Evolutionary conservation across 2,329 filamentous ascomycete genomes (phyloP).

Genomic region (Nemania diffusa): DNA sequence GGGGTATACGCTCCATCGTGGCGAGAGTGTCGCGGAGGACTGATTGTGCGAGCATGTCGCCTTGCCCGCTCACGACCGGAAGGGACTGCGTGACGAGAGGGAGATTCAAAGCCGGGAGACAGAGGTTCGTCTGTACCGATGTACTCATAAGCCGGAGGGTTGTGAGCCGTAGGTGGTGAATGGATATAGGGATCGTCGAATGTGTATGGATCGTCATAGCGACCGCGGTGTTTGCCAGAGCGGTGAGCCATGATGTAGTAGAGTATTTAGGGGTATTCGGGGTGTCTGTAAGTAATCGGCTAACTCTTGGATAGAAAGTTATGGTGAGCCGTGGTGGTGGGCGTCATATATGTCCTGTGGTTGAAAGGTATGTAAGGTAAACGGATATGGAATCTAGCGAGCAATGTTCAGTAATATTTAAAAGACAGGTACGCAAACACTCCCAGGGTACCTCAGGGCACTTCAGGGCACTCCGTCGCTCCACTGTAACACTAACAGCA

Average conservation of each 20-base stretch:
- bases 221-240: slow-evolving; percentile 41
- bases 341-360: slow-evolving; percentile 4
- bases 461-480: too few species aligned
- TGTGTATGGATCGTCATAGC: slow-evolving; percentile 46
- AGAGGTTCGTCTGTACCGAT: slow-evolving; percentile 46
- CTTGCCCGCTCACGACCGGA: slow-evolving; percentile 35
- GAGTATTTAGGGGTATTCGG: not conserved
- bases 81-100: slow-evolving; percentile 35
- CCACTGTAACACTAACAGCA: slow-evolving; percentile 14
- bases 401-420: slow-evolving; percentile 29
- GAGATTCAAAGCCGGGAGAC: slow-evolving; percentile 14
- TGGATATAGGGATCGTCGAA: slow-evolving; percentile 46
- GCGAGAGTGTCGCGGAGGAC: slow-evolving; percentile 42
- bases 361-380: not conserved
- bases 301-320: not conserved
- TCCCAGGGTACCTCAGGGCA: slow-evolving; percentile 28
- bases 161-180: slow-evolving; percentile 36
- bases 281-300: too few species aligned
- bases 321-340: not conserved
- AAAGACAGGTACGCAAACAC: slow-evolving; percentile 6
- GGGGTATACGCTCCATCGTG: slow-evolving; percentile 29
- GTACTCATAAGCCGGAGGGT: slow-evolving; percentile 44
- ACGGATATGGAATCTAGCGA: slow-evolving; percentile 6
- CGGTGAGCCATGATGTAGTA: slow-evolving; percentile 42
- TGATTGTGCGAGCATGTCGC: slow-evolving; percentile 41